A percentile compares a stretch with the other conserved stretches of the same genome.
These are phyloP conservation scores for Pugionium cornutum DNA, from an alignment of 345 rosid species.

Conservation along the genomic window DNA sequence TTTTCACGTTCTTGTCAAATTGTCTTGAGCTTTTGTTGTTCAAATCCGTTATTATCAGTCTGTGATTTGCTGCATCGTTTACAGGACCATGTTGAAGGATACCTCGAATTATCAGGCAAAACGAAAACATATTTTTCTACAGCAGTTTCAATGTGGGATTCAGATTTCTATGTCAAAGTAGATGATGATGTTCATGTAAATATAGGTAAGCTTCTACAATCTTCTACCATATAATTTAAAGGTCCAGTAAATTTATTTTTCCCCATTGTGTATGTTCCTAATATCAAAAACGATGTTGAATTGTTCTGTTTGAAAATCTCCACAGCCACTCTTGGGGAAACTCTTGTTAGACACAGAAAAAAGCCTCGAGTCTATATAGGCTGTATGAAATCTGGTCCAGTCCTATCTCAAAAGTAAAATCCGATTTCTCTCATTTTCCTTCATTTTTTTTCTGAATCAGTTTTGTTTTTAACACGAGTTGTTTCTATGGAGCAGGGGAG, in stretches of 20 bases:
- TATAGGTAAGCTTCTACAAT: conserved; percentile 49
- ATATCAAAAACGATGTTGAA: not conserved
- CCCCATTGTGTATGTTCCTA: conserved; percentile 1
- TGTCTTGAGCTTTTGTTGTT: not conserved
- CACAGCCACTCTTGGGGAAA: conserved; percentile 47
- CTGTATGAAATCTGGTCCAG: conserved; percentile 72
- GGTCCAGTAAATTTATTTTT: not conserved
- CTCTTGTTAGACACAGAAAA: conserved; percentile 78
- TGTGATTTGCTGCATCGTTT: conserved; percentile 15
- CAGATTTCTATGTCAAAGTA: conserved; percentile 45
- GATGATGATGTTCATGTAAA: conserved; percentile 35
- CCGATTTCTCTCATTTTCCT: not conserved
- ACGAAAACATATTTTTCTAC: conserved; percentile 49
- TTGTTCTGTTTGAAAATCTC: conserved; percentile 2
- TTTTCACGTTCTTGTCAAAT: not conserved
- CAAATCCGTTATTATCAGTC: not conserved
- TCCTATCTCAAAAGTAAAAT: conserved; percentile 78
- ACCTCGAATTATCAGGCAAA: conserved; percentile 54
- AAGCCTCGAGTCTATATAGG: conserved; percentile 49
- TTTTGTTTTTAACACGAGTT: not conserved
- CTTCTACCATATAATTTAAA: not conserved
- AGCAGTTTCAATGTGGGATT: conserved; percentile 66
- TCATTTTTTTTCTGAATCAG: not conserved
- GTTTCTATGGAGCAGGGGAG: conserved; percentile 59
- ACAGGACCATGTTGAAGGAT: conserved; percentile 68